Base-by-base conservation (phyloP, 163 green algal species). In the Chlorella variabilis region DNA sequence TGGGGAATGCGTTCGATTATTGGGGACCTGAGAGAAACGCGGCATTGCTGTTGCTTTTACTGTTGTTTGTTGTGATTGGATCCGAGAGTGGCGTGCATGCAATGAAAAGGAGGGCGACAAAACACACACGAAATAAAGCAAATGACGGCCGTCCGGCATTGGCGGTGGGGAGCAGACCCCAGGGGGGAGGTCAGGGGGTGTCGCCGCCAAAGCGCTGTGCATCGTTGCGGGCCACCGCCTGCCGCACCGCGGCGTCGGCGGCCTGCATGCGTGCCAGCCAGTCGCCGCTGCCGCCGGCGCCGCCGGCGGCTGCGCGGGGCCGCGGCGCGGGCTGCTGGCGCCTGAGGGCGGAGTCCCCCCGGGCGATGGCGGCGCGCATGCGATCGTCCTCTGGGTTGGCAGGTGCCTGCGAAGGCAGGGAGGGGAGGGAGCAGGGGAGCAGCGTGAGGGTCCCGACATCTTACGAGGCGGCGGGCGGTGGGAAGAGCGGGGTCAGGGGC, bases 291-390 rank as follows among this genome's bases (percentile, higher is more conserved):
- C 48, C 4, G 48, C 70, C 31, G 20, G 29, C 31, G 45, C 31
- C 66, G 33, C 17, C 4, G 29, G 7, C 3, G 29, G 3, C 27
- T 6, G 68, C 45, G 41, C 13, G 31, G 29, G 5, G 61, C 31
- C 1, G 65, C 65, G 2, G 65, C 18, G 38, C 38, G 0, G 15
- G 73, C 38, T 45, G 42, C 27, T 15, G 33, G 33, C 41, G 73
- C 49, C 42, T 48, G 36, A 80, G 56, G 2, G 73, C 54, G 33
- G 56, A n/a, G 6, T 80, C 73, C 1, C 34, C 18, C 9, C 15
- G 54, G 18, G 73, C 73, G 29, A 80, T 80, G 73, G 73, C 73
- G 0, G 25, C 21, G 27, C 56, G 38, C 73, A 80, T 59, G 33
- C 56, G 73, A 13, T 80, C 54, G n/a, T 80, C 73, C 5, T 80